These are phyloP conservation scores for Larix sibirica DNA, from an alignment of 83 land plant species.

Conservation along the genomic window DNA sequence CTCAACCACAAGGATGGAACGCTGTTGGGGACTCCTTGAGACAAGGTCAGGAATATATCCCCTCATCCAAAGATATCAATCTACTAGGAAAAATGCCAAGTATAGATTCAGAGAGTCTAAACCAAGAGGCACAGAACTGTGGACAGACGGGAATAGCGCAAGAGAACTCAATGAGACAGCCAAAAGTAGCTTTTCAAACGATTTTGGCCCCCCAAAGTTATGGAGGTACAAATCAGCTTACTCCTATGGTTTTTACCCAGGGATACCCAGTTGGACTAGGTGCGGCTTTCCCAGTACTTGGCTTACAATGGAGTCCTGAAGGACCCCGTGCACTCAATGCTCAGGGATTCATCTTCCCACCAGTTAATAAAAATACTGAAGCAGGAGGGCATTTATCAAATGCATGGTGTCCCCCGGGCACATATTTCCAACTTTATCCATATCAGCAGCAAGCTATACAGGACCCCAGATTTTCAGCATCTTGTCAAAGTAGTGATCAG, in stretches of 20 bases:
- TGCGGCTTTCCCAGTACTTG: constrained; percentile 5
- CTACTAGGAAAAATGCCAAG: not conserved
- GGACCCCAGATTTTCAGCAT: not conserved
- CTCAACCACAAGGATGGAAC: constrained; percentile 13
- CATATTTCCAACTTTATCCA: constrained; percentile 15
- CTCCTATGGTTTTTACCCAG: constrained; percentile 5
- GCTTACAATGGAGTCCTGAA: constrained; percentile 9
- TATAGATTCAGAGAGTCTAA: not conserved
- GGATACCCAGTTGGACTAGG: constrained; percentile 9
- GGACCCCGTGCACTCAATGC: not conserved
- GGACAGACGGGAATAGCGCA: not conserved
- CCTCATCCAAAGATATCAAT: not conserved
- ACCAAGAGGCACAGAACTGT: constrained; percentile 8
- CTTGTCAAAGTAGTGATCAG: constrained; percentile 5
- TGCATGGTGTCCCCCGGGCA: constrained; percentile 9
- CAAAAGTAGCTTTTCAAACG: constrained; percentile 6
- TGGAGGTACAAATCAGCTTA: constrained; percentile 11
- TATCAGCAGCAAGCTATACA: constrained; percentile 13
- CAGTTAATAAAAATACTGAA: constrained; percentile 7
- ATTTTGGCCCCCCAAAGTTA: not conserved
- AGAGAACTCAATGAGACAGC: constrained; percentile 8
- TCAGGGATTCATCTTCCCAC: constrained; percentile 15
- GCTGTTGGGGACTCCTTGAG: not conserved
- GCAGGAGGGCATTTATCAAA: not conserved
- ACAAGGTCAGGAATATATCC: not conserved